phyloP scores from a whole-genome alignment of 441 rosid species.

The Eutrema salsugineum region DNA sequence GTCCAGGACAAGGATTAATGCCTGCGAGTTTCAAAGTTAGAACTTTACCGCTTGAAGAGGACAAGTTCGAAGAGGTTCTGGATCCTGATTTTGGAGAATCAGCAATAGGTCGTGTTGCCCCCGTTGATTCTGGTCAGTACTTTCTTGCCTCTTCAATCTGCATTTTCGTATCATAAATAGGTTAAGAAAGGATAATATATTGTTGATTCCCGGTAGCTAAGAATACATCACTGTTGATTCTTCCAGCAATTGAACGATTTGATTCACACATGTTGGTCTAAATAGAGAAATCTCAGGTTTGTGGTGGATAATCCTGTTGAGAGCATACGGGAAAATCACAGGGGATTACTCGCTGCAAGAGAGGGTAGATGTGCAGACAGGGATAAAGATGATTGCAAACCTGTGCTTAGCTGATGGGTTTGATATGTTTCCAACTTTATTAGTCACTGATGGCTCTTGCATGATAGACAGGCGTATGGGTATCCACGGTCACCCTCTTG shows the following conservation, averaged over 20 bases:
- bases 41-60: constrained; percentile 65
- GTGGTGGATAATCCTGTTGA: constrained; percentile 95
- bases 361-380: constrained; percentile 92
- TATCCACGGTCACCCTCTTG: constrained; percentile 95
- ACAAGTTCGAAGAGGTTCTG: constrained; percentile 72
- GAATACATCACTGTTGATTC: background rate
- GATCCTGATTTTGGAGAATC: constrained; percentile 99
- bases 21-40: constrained; percentile 98
- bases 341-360: constrained; percentile 91
- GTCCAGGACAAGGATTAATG: constrained; percentile 98
- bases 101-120: constrained; percentile 98
- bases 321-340: constrained; percentile 90
- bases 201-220: background rate
- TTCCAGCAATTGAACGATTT: constrained; percentile 11
- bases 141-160: constrained; percentile 19
- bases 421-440: constrained; percentile 90
- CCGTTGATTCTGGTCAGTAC: constrained; percentile 88
- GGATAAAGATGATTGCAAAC: constrained; percentile 77
- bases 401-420: constrained; percentile 88
- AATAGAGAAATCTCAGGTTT: constrained; percentile 48
- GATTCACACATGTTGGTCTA: constrained; percentile 21
- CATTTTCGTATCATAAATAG: constrained; percentile 9
- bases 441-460: constrained; percentile 97
- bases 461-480: constrained; percentile 98
- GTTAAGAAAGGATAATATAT: background rate